A percentile compares a stretch with the other conserved stretches of the same genome.
Conservation (phyloP, 2,329 filamentous ascomycete genomes). For the Magnaporthiopsis rhizophila region DNA sequence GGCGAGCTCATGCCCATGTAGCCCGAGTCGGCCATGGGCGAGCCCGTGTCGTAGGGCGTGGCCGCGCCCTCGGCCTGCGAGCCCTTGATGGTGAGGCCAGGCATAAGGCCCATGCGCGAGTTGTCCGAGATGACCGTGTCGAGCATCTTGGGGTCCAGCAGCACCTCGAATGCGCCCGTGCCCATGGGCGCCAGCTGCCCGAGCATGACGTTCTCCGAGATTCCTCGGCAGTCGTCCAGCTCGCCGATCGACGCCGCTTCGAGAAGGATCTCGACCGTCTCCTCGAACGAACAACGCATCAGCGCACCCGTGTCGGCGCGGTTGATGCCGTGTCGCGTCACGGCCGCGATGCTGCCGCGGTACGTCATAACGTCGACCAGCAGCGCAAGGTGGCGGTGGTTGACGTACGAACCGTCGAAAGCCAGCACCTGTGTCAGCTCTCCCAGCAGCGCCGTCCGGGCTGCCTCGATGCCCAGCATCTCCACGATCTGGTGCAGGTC, state of each 20-base stretch:
- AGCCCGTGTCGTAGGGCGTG: conserved; percentile 88
- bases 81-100: conserved; percentile 69
- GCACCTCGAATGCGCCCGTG: conserved; percentile 90
- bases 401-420: conserved; percentile 99
- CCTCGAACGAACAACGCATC: conserved; percentile 99
- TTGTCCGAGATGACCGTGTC: conserved; percentile 93
- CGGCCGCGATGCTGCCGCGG: conserved; percentile 85
- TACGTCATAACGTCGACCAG: conserved; percentile 98
- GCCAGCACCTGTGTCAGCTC: conserved; percentile 90
- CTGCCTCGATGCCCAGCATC: conserved; percentile 94
- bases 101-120: conserved; percentile 74
- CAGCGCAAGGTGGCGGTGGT: conserved; percentile 92
- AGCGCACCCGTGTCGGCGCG: conserved; percentile 93
- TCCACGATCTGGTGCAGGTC: conserved; percentile 91
- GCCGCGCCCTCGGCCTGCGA: conserved; percentile 72
- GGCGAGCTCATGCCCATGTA: conserved; percentile 57
- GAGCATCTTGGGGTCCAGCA: conserved; percentile 90
- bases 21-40: conserved; percentile 66
- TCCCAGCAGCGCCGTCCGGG: conserved; percentile 74
- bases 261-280: conserved; percentile 95
- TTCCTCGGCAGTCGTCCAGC: conserved; percentile 93
- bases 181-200: conserved; percentile 96
- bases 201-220: conserved; percentile 98
- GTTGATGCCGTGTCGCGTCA: conserved; percentile 98
- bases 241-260: conserved; percentile 93